phyloP scores from a whole-genome alignment of 305 asterid species.

The Fraxinus xanthoxyloides region DNA sequence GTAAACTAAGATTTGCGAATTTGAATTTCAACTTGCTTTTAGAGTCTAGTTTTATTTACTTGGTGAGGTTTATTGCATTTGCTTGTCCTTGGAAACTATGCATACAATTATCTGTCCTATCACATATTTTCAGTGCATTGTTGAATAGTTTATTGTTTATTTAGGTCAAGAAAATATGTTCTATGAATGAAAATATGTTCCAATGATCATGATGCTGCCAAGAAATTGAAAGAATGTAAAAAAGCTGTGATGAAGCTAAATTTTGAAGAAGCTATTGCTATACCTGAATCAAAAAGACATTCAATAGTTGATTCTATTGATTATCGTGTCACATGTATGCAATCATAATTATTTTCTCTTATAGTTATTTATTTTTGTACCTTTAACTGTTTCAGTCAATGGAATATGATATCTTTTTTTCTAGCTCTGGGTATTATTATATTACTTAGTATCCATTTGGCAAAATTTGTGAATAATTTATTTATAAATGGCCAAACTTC shows the following conservation, averaged over 20 bases:
- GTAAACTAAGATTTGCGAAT: too few species aligned
- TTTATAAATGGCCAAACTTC: background rate
- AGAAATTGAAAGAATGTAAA: conserved; percentile 44
- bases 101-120: too few species aligned
- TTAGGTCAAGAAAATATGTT: too few species aligned
- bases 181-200: too few species aligned
- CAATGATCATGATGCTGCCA: conserved; percentile 20
- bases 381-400: background rate
- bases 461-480: too few species aligned
- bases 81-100: too few species aligned
- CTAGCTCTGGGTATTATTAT: background rate
- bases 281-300: conserved; percentile 61
- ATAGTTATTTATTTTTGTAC: background rate
- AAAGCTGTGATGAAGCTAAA: conserved; percentile 86
- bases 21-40: too few species aligned
- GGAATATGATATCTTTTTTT: background rate
- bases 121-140: too few species aligned
- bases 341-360: conserved; percentile 8
- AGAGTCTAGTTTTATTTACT: too few species aligned
- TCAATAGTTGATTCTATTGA: conserved; percentile 85
- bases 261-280: conserved; percentile 94
- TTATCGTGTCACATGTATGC: conserved; percentile 75
- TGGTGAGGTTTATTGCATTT: too few species aligned
- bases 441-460: background rate
- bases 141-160: too few species aligned